phyloP scores from a whole-genome alignment of 768 basidiomycete genomes.

The Suillus subalutaceus region DNA sequence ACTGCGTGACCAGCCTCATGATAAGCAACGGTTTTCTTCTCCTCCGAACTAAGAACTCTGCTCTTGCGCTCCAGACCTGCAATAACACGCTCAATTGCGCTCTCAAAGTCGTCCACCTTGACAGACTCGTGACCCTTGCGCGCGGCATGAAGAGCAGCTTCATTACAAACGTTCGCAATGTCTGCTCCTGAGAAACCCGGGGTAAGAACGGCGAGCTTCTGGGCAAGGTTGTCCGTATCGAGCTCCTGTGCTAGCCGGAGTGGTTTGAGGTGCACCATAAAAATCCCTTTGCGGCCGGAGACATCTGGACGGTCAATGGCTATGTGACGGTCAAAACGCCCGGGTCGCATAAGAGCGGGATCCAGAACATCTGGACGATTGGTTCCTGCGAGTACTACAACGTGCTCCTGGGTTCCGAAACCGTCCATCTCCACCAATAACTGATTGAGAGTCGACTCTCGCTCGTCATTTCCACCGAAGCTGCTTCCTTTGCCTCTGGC shows the following conservation, averaged over 20 bases:
- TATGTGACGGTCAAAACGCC: conserved; percentile 97
- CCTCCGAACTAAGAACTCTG: conserved; percentile 87
- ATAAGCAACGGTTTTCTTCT: conserved; percentile 99
- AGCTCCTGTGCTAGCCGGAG: conserved; percentile 67
- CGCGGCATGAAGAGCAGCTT: conserved; percentile 94
- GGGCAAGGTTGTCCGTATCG: conserved; percentile 64
- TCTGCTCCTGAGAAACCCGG: conserved; percentile 99
- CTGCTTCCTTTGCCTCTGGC: conserved; percentile 76
- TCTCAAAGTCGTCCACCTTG: conserved; percentile 87
- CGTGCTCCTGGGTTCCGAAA: conserved; percentile 95
- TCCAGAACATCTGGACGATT: conserved; percentile 98
- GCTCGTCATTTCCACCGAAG: conserved; percentile 95
- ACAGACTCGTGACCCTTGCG: conserved; percentile 80
- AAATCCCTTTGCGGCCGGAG: conserved; percentile 91
- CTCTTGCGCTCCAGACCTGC: conserved; percentile 97
- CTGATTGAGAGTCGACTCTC: conserved; percentile 97
- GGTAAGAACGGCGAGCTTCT: conserved; percentile 94
- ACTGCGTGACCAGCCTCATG: conserved; percentile 99
- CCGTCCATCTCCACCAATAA: conserved; percentile 99
- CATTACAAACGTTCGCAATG: conserved; percentile 98
- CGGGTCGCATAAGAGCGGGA: conserved; percentile 92
- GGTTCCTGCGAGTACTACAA: conserved; percentile 95
- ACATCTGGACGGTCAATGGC: conserved; percentile 95
- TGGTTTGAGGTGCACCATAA: conserved; percentile 87
- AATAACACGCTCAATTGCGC: conserved; percentile 97